Conservation (phyloP, 2,329 filamentous ascomycete species). For the Ceratocystis cubensis region DNA sequence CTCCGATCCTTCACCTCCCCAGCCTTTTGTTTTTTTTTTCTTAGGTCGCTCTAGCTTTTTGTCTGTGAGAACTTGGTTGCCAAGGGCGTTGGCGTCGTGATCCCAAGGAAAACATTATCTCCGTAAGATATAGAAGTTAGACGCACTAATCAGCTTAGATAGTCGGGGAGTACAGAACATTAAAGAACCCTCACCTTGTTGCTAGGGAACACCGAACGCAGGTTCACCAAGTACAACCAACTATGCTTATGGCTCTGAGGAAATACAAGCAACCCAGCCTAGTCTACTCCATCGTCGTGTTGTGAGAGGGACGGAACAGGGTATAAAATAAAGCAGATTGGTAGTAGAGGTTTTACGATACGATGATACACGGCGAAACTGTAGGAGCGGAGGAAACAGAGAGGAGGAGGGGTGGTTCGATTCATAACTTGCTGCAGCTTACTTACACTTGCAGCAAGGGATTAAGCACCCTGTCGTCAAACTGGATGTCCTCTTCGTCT, state of each 20-base stretch:
- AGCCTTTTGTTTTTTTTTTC: conserved; percentile 6
- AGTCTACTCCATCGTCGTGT: too few species aligned
- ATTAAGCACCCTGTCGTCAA: neutral
- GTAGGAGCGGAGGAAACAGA: neutral
- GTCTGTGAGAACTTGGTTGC: neutral
- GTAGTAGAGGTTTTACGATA: too few species aligned
- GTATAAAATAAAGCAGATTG: too few species aligned
- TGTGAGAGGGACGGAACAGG: too few species aligned
- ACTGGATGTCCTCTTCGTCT: too few species aligned
- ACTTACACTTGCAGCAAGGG: neutral
- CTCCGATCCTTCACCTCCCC: neutral
- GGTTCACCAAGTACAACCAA: too few species aligned
- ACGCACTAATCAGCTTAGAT: neutral
- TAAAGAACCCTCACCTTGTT: neutral
- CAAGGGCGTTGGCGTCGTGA: conserved; percentile 1
- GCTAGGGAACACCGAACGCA: neutral
- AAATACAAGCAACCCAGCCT: too few species aligned
- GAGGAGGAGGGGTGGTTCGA: neutral
- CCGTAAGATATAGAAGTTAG: neutral
- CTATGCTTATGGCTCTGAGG: too few species aligned
- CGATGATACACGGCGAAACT: conserved; percentile 1
- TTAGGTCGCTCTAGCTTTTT: neutral
- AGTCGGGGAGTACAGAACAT: neutral
- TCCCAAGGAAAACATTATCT: conserved; percentile 8
- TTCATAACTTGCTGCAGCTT: neutral